Evolutionary conservation across 2,329 filamentous ascomycete genomes (phyloP), one percentile per base, ranked within the genome.

Genomic region (Neonectria hederae): DNA sequence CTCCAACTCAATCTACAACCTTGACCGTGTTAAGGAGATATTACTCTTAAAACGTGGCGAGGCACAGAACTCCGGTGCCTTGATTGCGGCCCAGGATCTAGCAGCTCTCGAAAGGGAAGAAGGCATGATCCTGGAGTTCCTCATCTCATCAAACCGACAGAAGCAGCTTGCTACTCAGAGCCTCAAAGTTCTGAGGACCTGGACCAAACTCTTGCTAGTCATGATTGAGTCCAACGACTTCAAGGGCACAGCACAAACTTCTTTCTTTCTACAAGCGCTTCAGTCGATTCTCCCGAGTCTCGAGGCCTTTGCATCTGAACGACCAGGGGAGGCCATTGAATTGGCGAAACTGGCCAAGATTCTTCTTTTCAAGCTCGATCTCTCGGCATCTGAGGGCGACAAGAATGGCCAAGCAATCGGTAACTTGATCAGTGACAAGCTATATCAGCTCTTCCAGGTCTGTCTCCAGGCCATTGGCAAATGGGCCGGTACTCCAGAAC

Each of bases 381-480:
- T 90, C 79, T 77, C 78, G 5, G 72, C 77, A 21, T 64, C 77
- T 1, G 71, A 72, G n/a, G 65, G 66, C 9, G 75, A 77, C 13
- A 83, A 87, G 66, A 81, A 80, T 51, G 81, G 78, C 65, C 76
- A 78, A 54, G 81, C 81, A 4, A 82, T 87, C 59, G 87, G 90
- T 38, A 93, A 93, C 76, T 84, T 95, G 26, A 89, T 96, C 35
- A 92, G 93, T 75, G 95, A 98, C 76, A 93, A 96, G 74, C 85
- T 98, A 0, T 94, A 94, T 75, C 92, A 97, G 75, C 86, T 98
- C 4, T 97, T 99, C 83, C 92, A 97, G 67, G 88, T 93, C 42
- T 94, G 92, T 66, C 83, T 97, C 14, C 87, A 90, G 71, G 93
- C 93, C 5, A 91, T 97, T 59, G 88, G 90, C 68, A 89, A 91